Evolutionary conservation across 2,329 filamentous ascomycete genomes (phyloP).

Genomic region (Cladosporium sp.): DNA sequence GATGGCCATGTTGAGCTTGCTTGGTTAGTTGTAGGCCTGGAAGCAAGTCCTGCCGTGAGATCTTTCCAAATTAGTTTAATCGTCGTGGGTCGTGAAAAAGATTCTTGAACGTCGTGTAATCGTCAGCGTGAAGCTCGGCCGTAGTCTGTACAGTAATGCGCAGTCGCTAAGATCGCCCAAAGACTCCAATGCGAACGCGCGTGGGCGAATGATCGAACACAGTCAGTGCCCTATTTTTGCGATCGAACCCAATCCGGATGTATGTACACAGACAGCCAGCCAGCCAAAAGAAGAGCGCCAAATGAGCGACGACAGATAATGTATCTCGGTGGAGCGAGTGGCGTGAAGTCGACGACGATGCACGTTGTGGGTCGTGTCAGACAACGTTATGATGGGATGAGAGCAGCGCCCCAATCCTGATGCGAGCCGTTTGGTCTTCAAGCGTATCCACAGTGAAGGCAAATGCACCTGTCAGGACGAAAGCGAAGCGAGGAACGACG

Average conservation of each 20-base stretch:
- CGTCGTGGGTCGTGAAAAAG: background rate
- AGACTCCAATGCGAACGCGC: background rate
- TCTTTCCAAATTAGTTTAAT: constrained; percentile 3
- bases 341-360: background rate
- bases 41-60: background rate
- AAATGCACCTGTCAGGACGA: constrained; percentile 1
- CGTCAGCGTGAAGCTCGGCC: constrained; percentile 8
- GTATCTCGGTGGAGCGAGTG: background rate
- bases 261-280: constrained; percentile 11
- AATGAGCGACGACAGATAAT: background rate
- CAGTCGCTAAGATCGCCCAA: constrained; percentile 1
- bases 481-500: constrained; percentile 2
- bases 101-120: constrained; percentile 1
- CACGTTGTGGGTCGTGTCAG: background rate
- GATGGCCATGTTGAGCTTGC: constrained; percentile 72
- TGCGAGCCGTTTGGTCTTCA: constrained; percentile 9
- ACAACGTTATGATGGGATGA: background rate
- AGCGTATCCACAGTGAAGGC: constrained; percentile 6
- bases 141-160: background rate
- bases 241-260: background rate
- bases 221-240: background rate
- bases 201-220: background rate
- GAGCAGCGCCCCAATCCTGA: constrained; percentile 13
- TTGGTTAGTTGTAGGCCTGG: constrained; percentile 12
- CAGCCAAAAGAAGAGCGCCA: background rate